Base-by-base conservation (phyloP, 2,329 filamentous ascomycete genomes). In the Fusarium nodosum region DNA sequence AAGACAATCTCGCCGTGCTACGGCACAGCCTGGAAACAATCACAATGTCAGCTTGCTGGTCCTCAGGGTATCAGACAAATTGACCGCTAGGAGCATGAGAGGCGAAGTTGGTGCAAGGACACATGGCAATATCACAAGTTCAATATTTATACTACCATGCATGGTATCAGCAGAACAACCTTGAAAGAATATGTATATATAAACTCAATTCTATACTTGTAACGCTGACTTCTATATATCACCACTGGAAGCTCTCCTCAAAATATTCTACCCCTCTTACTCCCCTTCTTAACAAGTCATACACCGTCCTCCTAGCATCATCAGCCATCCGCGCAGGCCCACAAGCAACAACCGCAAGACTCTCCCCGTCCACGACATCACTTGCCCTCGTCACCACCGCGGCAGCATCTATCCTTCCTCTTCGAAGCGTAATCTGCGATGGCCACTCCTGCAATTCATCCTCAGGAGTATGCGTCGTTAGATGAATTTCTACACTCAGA, bases 321-420 rank as follows among this genome's bases (percentile, higher is more conserved):
- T 85, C 83, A 0, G 80, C 81, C 82, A 85, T 82, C 36, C 72
- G 76, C 3, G 77, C 79, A 13, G 83, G 83, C 0, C 83, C 83
- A 58, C 83, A 85, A 1, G 80, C 80, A 15, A 85, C 76, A 1
- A 85, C 76, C 0, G 82, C 83, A 1, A 83, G 44, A 15, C 75
- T 76, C 3, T 75, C 76, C 0, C 60, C 58, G 0, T 64, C 63
- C 0, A 69, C 71, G 1, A 71, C 60, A 5, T 68, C 69, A 2
- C 70, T 74, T 77, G 72, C 1, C 72, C 69, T 18, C 63, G 60
- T 2, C 8, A 84, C 74, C 28, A 82, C 76, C 12, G 63, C 70
- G 1, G 68, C 30, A 0, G 79, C 78, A 20, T 80, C 74, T 15
- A 79, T 81, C 7, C 82, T 75, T 0, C 77, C 75, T n/a, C 42